A percentile compares a stretch with the other conserved stretches of the same genome.
Evolutionary conservation across 2,329 filamentous ascomycete genomes (phyloP).

Genomic region (Fusarium guadeloupense): DNA sequence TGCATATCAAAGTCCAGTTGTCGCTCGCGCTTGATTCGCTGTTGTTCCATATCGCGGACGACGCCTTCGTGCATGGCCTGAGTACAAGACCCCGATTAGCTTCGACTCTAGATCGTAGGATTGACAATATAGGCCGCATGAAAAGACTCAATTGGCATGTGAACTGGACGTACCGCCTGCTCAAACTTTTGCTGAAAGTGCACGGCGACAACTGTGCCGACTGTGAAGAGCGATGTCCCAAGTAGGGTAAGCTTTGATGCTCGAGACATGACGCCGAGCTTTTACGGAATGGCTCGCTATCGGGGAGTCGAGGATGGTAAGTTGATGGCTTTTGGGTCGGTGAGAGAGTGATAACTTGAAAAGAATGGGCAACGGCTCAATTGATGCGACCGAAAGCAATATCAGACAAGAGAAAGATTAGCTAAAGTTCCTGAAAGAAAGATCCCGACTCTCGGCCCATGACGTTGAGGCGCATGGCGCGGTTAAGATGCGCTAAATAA

Average conservation of each 20-base stretch:
- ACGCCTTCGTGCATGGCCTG: conserved; percentile 97
- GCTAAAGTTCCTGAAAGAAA: conserved; percentile 16
- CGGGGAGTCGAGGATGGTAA: neutral
- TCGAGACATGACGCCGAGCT: conserved; percentile 74
- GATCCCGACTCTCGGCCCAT: conserved; percentile 19
- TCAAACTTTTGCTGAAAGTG: conserved; percentile 90
- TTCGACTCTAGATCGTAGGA: neutral
- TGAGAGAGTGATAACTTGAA: too few relatives aligned
- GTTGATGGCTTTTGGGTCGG: neutral
- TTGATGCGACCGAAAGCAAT: neutral
- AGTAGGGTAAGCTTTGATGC: conserved; percentile 87
- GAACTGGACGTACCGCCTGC: conserved; percentile 70
- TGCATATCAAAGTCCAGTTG: conserved; percentile 97
- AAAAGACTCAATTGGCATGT: neutral
- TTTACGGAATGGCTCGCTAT: neutral
- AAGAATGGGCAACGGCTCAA: neutral
- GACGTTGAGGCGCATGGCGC: conserved; percentile 33
- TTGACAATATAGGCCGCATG: neutral
- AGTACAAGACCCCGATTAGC: conserved; percentile 13
- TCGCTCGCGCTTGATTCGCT: conserved; percentile 87
- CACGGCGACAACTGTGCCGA: conserved; percentile 82
- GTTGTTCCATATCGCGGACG: conserved; percentile 92
- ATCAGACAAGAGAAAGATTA: neutral
- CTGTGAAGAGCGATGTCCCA: conserved; percentile 78
- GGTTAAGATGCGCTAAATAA: conserved; percentile 25